Conservation (phyloP, 192 early-diverging fungal genomes). For the Phlyctochytrium planicorne region DNA sequence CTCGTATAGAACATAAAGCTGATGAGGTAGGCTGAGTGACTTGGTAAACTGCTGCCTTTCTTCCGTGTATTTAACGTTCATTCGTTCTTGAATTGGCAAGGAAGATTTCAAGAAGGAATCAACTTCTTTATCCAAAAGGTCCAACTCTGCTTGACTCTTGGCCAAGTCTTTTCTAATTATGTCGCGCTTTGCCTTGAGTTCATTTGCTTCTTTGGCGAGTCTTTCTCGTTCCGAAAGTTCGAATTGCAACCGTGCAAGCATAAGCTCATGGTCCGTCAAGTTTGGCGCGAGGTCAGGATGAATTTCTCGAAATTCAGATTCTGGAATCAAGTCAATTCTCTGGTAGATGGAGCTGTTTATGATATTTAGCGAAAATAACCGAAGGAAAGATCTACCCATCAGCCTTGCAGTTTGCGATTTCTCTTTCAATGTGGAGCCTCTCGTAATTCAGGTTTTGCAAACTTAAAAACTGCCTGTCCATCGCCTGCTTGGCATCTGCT, state of each 20-base stretch:
- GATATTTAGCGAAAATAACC: neutral
- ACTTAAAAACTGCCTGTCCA: conserved; percentile 48
- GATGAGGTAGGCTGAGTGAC: too few species aligned
- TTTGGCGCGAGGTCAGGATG: neutral
- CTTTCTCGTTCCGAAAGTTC: conserved; percentile 1
- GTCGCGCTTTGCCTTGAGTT: neutral
- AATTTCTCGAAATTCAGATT: neutral
- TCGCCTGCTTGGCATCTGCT: conserved; percentile 50
- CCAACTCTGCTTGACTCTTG: neutral
- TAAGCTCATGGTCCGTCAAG: neutral
- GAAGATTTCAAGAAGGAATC: neutral
- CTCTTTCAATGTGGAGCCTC: conserved; percentile 49
- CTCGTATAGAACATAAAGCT: too few species aligned
- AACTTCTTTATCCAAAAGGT: neutral
- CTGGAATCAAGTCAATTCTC: neutral
- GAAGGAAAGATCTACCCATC: neutral
- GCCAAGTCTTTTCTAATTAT: neutral
- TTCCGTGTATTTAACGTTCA: conserved; percentile 2
- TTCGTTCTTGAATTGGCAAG: neutral
- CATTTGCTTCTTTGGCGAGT: neutral
- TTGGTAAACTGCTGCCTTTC: too few species aligned
- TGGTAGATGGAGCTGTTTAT: neutral
- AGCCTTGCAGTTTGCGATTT: conserved; percentile 44
- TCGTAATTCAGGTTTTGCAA: conserved; percentile 62
- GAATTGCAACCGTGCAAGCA: neutral